Conservation (phyloP, 1,284 basidiomycete genomes). For the Chalciporus sp. region DNA sequence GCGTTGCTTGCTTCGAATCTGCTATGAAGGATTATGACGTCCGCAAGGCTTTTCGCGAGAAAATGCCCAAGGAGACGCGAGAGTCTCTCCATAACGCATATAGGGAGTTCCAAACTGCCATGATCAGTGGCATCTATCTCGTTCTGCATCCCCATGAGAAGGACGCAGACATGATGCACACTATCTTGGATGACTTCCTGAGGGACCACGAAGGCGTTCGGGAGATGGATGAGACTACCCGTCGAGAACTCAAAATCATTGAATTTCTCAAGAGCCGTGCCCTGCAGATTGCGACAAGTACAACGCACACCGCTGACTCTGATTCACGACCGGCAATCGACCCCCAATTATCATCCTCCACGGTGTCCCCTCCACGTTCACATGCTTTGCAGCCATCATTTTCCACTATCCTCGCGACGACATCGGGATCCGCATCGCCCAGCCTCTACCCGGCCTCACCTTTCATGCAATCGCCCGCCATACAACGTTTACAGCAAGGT, state of each 20-base stretch:
- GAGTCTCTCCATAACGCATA: constrained; percentile 78
- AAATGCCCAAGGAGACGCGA: constrained; percentile 59
- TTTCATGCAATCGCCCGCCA: constrained; percentile 53
- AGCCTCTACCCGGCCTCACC: constrained; percentile 33
- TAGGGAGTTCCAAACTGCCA: constrained; percentile 81
- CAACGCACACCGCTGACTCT: constrained; percentile 18
- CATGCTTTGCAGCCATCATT: constrained; percentile 36
- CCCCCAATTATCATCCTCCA: constrained; percentile 53
- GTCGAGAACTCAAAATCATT: constrained; percentile 77
- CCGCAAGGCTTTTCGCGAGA: constrained; percentile 64
- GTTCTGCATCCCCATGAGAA: constrained; percentile 74
- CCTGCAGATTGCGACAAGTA: constrained; percentile 49
- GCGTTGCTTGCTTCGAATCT: constrained; percentile 78
- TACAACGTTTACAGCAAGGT: constrained; percentile 63
- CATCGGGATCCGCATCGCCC: constrained; percentile 30
- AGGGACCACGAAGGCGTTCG: constrained; percentile 67
- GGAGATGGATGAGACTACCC: constrained; percentile 80
- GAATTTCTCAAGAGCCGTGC: constrained; percentile 75
- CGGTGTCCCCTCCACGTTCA: constrained; percentile 39
- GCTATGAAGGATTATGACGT: constrained; percentile 77
- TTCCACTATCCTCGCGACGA: constrained; percentile 39
- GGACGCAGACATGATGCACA: constrained; percentile 69
- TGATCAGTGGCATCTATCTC: constrained; percentile 85
- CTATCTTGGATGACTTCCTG: constrained; percentile 77
- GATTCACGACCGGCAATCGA: constrained; percentile 25